A percentile compares a stretch with the other conserved stretches of the same genome.
Conservation (phyloP, 305 asterid species). For the Fraxinus albicans region DNA sequence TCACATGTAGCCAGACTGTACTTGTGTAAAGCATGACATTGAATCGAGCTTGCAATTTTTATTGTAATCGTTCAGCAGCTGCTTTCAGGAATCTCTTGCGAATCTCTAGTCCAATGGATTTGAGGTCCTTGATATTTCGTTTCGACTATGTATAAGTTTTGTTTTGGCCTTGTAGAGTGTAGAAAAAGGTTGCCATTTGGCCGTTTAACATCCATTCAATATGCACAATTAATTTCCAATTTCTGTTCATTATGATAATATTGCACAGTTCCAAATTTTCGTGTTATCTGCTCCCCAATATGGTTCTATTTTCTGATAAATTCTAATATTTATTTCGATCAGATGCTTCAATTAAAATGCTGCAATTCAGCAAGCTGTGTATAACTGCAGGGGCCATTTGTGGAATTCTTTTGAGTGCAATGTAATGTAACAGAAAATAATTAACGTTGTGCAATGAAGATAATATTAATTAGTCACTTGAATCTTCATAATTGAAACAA, state of each 20-base stretch:
- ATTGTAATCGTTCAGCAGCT: constrained; percentile 43
- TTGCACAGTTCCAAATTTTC: background rate
- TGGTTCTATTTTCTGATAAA: background rate
- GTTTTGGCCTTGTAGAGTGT: constrained; percentile 23
- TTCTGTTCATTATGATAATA: constrained; percentile 12
- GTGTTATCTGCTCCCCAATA: background rate
- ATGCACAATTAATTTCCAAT: constrained; percentile 31
- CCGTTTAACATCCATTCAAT: constrained; percentile 27
- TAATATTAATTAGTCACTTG: too few species aligned
- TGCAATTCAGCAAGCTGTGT: background rate
- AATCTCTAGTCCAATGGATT: constrained; percentile 22
- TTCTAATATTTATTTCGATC: background rate
- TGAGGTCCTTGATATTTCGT: constrained; percentile 18
- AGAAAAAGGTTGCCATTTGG: constrained; percentile 5
- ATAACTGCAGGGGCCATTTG: background rate
- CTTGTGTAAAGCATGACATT: background rate
- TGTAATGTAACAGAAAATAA: too few species aligned
- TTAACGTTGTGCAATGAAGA: too few species aligned
- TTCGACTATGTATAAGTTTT: constrained; percentile 29
- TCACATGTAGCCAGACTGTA: background rate
- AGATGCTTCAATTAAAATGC: background rate
- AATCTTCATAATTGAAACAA: background rate
- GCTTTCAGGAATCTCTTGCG: constrained; percentile 28
- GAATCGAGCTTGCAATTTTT: constrained; percentile 43
- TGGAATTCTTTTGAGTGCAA: background rate